Base-by-base conservation (phyloP, 2,329 filamentous ascomycete genomes). In the Pseudogymnoascus verrucosus region DNA sequence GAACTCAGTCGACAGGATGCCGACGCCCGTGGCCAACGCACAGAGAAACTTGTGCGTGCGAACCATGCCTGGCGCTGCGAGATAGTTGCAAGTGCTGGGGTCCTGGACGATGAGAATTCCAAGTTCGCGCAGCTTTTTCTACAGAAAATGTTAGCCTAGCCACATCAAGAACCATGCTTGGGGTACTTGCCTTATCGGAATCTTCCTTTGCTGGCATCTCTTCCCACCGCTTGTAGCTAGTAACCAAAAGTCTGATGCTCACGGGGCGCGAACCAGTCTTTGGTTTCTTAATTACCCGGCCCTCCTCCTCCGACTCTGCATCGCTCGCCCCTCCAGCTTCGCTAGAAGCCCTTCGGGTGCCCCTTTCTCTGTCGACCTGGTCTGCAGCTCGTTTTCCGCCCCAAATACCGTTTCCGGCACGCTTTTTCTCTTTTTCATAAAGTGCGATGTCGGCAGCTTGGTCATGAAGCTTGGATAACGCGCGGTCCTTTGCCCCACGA, bases 11-110 rank as follows among this genome's bases (percentile, higher is more conserved):
- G 86, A 87, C 62, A 98, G 83, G 47, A 98, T 84, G 1, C 84
- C 82, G 0, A 92, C 91, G 0, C 90, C 92, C 65, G 86, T 87
- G 16, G 95, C 92, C 28, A 99, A 78, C 11, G 92, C 91, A 66
- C 88, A 89, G 60, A 98, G 87, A 73, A 99, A 99, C 73, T 99
- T 99, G 73, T 91, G 87, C 0, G 95, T 99, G 39, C 95, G 89
- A 36, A 97, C 85, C 66, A 98, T 86, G 44, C 86, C 84, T 0
- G 93, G 95, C 3, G 93, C 93, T 36, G 91, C 92, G 10, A 99
- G 84, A 73, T 96, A 90, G 70, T 93, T 90, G 73, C 91, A 95
- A 51, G 85, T 82, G 59, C 84, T 83, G 26, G 86, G 86, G 71
- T 96, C 90, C 69, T 88, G 82, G 4, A 91, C 89, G 21, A 96